Evolutionary conservation across 345 rosid species (phyloP).

Genomic region (Trapa bicornis): DNA sequence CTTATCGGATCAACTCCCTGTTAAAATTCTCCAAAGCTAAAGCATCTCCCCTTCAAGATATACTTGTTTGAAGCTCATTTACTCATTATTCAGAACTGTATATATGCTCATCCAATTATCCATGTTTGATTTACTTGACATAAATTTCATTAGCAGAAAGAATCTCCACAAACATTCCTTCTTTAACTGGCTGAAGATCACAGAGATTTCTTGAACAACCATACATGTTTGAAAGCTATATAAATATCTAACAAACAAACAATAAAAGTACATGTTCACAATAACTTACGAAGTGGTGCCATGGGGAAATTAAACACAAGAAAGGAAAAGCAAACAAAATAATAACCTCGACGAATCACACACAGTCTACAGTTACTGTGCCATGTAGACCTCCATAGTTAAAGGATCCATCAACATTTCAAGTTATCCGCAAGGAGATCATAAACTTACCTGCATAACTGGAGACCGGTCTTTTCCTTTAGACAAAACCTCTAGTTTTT

Average conservation of each 20-base stretch:
- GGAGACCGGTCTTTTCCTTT: constrained; percentile 57
- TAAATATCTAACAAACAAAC: not conserved
- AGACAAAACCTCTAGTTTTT: constrained; percentile 59
- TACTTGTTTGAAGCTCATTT: not conserved
- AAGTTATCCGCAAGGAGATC: not conserved
- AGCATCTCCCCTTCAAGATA: not conserved
- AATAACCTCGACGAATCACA: not conserved
- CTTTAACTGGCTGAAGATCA: not conserved
- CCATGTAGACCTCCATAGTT: not conserved
- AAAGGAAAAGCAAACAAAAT: not conserved
- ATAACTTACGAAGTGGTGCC: not conserved
- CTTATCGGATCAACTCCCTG: not conserved
- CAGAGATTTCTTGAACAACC: not conserved
- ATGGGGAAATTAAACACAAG: not conserved
- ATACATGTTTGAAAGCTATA: not conserved
- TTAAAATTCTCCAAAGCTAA: not conserved
- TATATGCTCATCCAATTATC: not conserved
- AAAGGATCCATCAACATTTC: not conserved
- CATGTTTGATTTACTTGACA: not conserved
- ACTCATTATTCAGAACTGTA: not conserved
- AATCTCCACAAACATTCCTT: not conserved
- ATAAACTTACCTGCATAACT: constrained; percentile 62
- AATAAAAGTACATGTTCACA: too few relatives aligned
- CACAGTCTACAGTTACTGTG: not conserved
- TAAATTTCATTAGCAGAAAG: not conserved